Evolutionary conservation across 2,329 filamentous ascomycete species (phyloP).

Genomic region (Fusarium hainanense): DNA sequence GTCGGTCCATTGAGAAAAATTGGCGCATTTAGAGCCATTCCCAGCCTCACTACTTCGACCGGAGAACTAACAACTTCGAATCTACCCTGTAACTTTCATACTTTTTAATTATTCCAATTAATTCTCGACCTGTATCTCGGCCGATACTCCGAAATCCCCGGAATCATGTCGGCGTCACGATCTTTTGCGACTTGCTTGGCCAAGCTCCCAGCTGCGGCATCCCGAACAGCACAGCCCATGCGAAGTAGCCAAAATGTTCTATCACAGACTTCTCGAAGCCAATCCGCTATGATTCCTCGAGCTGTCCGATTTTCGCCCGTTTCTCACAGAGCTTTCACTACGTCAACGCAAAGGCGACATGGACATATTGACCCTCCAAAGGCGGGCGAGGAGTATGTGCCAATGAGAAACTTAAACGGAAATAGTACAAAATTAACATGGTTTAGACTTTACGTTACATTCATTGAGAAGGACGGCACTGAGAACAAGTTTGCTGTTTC

Average conservation of each 20-base stretch:
- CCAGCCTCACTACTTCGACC: conserved; percentile 23
- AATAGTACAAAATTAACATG: conserved; percentile 9
- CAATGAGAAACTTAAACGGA: neutral
- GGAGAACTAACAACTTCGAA: conserved; percentile 4
- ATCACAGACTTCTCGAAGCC: conserved; percentile 38
- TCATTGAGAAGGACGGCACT: conserved; percentile 89
- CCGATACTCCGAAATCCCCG: conserved; percentile 28
- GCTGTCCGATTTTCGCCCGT: conserved; percentile 30
- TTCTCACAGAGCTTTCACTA: conserved; percentile 70
- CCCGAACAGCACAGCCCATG: conserved; percentile 46
- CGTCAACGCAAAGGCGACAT: conserved; percentile 70
- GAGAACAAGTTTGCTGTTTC: conserved; percentile 81
- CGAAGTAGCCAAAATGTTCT: conserved; percentile 30
- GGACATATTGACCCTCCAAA: conserved; percentile 87
- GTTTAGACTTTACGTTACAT: conserved; percentile 83
- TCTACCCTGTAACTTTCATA: conserved; percentile 10
- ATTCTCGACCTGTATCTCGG: conserved; percentile 11
- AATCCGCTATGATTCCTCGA: conserved; percentile 22
- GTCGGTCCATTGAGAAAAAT: conserved; percentile 44
- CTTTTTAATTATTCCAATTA: conserved; percentile 10
- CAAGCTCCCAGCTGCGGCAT: conserved; percentile 48
- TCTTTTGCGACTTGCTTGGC: conserved; percentile 49
- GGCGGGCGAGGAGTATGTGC: conserved; percentile 86
- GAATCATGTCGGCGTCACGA: conserved; percentile 50
- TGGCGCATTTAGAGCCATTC: conserved; percentile 35